Percentiles rank a stretch among this genome's conserved stretches.
Conservation (phyloP, 2,329 filamentous ascomycete genomes). For the Chaetomiaceae sp. region DNA sequence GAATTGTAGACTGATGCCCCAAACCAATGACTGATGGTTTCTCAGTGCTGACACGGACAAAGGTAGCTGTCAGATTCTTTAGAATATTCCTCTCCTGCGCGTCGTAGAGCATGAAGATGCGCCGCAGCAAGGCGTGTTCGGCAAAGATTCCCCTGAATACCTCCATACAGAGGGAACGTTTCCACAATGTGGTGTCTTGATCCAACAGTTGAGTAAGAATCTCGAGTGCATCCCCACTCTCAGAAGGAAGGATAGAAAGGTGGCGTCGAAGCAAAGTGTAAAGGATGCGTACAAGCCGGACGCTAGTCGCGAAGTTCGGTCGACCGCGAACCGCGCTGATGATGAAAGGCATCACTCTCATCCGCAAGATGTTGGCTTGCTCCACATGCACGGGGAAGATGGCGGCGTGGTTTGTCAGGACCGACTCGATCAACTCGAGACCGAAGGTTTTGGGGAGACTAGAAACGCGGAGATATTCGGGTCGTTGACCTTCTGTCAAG, state of each 20-base stretch:
- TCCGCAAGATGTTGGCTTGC: conserved; percentile 72
- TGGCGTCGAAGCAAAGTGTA: conserved; percentile 78
- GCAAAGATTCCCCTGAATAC: conserved; percentile 81
- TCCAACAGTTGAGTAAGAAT: conserved; percentile 83
- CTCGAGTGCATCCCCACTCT: conserved; percentile 78
- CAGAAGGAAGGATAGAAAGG: conserved; percentile 65
- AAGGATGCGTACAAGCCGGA: conserved; percentile 77
- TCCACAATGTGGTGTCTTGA: conserved; percentile 80
- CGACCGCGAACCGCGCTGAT: conserved; percentile 73
- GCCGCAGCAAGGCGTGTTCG: conserved; percentile 71
- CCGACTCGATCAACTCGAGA: conserved; percentile 85
- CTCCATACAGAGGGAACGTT: conserved; percentile 84
- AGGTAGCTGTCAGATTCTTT: conserved; percentile 75
- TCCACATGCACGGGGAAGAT: conserved; percentile 77
- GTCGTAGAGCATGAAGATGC: conserved; percentile 79
- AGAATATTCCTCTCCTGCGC: conserved; percentile 69
- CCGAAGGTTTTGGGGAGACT: conserved; percentile 77
- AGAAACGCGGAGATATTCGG: conserved; percentile 76
- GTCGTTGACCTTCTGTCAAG: conserved; percentile 76
- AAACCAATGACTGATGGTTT: conserved; percentile 86
- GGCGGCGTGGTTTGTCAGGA: conserved; percentile 77
- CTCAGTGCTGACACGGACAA: conserved; percentile 90
- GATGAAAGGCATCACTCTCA: conserved; percentile 76
- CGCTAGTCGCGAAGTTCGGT: conserved; percentile 73
- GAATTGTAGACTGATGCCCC: conserved; percentile 81